Evolutionary conservation across 2,329 filamentous ascomycete genomes (phyloP), one percentile per base, ranked within the genome.

Genomic region (Cercospora sp.): DNA sequence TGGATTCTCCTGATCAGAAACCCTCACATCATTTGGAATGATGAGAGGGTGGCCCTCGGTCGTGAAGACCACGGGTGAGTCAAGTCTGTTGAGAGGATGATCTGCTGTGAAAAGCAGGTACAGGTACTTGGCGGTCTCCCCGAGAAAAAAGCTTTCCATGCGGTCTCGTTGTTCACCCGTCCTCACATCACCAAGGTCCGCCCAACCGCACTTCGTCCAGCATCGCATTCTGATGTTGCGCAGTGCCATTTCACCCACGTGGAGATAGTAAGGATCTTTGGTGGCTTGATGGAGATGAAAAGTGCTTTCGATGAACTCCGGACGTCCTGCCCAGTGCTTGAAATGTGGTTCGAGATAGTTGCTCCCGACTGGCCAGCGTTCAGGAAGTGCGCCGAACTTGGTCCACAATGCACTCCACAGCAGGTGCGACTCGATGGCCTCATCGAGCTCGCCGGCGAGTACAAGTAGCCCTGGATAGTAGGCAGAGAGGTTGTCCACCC

Each of bases 131-230:
- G 93, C 90, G 1, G 95, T 99, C 80, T 99, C 95, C 13, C 95
- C 94, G 0, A 99, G 85, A 76, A 98, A 98, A 84, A 98, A 99
- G 78, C 94, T 98, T 80, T 99, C 95, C 95, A 98, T 98, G 36
- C 95, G 90, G 78, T 99, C 94, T 73, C 88, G 92, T 79, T 93
- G 88, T 80, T 97, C 92, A 3, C 94, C 94, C n/a, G 77, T 83
- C 7, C 80, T 78, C 20, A 85, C 83, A 69, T 85, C 83, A 31
- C 83, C 80, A 48, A 98, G 84, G 0, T 94, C 94, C 13, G 94
- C 92, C 93, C 94, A 98, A 48, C 95, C 95, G 75, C 95, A 99
- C 69, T 88, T 86, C 0, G 93, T 93, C 88, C 92, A 93, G 80
- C 95, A 99, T 64, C 94, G 88, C 60, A 92, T 86, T 75, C 91